A percentile compares a stretch with the other conserved stretches of the same genome.
Evolutionary conservation across 2,329 filamentous ascomycete species (phyloP).

Genomic region (Leptodontidium sp.): DNA sequence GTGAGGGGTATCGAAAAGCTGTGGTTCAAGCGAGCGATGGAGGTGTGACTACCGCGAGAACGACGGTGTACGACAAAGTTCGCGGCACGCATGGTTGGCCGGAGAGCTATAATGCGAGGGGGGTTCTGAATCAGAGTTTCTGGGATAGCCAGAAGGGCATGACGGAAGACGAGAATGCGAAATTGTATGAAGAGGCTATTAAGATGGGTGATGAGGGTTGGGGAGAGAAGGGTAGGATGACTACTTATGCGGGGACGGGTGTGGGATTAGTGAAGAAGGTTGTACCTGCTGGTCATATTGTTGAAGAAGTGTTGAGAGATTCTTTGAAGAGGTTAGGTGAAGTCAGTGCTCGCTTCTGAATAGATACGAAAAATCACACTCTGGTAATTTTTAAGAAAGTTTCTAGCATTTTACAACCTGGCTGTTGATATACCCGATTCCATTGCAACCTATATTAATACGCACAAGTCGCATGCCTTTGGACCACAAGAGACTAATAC

Average conservation of each 20-base stretch:
- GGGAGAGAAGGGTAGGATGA: slow-evolving; percentile 62
- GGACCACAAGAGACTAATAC: no score
- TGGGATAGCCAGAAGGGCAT: slow-evolving; percentile 51
- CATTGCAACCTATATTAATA: no score
- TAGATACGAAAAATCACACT: not conserved
- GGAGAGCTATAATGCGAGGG: slow-evolving; percentile 62
- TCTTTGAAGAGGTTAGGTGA: not conserved
- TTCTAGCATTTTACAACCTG: no score
- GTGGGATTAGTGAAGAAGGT: slow-evolving; percentile 64
- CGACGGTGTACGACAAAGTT: slow-evolving; percentile 59
- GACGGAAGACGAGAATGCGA: slow-evolving; percentile 51
- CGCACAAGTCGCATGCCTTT: no score
- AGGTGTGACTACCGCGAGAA: slow-evolving; percentile 58
- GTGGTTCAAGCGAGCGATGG: slow-evolving; percentile 58
- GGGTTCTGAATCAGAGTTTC: slow-evolving; percentile 63
- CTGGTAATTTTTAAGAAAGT: no score
- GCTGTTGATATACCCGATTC: no score
- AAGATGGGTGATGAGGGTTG: slow-evolving; percentile 59
- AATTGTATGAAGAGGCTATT: slow-evolving; percentile 54
- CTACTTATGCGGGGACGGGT: slow-evolving; percentile 68
- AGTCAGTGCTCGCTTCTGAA: not conserved
- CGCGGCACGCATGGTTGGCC: slow-evolving; percentile 67
- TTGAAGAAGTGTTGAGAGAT: slow-evolving; percentile 50
- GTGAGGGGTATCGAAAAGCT: slow-evolving; percentile 56
- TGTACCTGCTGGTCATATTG: slow-evolving; percentile 59